phyloP scores from a whole-genome alignment of 306 rosid species.

The Trifolium dubium region DNA sequence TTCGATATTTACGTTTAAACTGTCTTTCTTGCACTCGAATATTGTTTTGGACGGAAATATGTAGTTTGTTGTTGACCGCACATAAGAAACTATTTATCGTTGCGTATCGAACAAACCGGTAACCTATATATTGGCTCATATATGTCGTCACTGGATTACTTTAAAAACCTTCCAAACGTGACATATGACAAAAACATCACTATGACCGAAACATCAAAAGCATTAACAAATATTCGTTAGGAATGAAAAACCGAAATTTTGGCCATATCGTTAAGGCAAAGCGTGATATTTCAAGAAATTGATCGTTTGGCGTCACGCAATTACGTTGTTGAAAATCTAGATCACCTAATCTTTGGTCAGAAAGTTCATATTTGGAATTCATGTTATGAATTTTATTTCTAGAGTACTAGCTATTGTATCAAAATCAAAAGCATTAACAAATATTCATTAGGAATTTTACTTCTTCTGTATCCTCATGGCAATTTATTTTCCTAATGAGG shows the following conservation, averaged over 20 bases:
- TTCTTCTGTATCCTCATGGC: constrained; percentile 15
- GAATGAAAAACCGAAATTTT: constrained; percentile 7
- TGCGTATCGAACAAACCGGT: neutral
- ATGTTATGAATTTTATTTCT: neutral
- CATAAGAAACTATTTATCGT: neutral
- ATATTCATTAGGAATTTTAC: neutral
- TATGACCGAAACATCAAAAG: constrained; percentile 26
- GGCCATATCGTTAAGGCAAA: constrained; percentile 7
- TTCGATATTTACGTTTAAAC: neutral
- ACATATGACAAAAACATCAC: constrained; percentile 1
- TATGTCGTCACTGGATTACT: constrained; percentile 15
- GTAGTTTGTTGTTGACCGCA: neutral
- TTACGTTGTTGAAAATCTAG: neutral
- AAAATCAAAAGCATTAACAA: too few relatives aligned
- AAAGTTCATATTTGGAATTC: neutral
- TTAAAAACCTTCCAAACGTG: constrained; percentile 20
- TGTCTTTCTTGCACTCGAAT: neutral
- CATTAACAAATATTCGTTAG: neutral
- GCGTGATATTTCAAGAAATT: neutral
- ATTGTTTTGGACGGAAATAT: neutral
- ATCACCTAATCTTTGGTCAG: neutral
- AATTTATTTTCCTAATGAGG: constrained; percentile 18
- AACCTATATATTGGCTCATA: constrained; percentile 9
- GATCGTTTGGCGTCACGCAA: neutral
- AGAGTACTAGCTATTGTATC: neutral